Evolutionary conservation across 805 yeast genomes (phyloP), one percentile per base, ranked within the genome.

Genomic region (Yamadazyma sp.): DNA sequence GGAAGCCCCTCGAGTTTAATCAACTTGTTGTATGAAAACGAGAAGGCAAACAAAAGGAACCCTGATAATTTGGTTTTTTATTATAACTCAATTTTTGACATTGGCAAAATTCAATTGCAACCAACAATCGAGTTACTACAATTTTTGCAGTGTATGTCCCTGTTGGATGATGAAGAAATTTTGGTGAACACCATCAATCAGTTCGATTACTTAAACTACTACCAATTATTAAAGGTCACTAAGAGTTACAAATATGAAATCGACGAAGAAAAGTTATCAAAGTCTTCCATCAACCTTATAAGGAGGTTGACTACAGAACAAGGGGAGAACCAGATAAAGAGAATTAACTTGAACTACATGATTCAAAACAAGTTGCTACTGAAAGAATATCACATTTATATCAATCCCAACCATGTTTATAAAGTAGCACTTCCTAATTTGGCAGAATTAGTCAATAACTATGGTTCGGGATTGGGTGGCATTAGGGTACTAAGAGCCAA

Each of bases 61-160:
- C 76, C 82, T 3, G 53, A 56, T 21, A 75, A 75, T 46, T 68
- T 82, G 3, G 54, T 71, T 8, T 83, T 82, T 49, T 80, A 75
- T 53, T 85, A 84, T 56, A 77, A 75, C 35, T 69, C 87, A 1
- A 67, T 87, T 35, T 78, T 70, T 50, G 74, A 75, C 35, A 74
- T 88, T 14, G 82, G 93, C 0, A 78, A 76, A 26, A 62, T 65
- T 15, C 88, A 85, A 47, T 66, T 90, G 35, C 76, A 75, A 42
- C 89, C 96, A 0, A 69, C 84, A 0, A 75, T 83, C 36, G 90
- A 91, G 57, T 60, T 91, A 19, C 64, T 91, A 38, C 96, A 91
- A 58, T 91, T 95, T 91, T 63, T 90, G 35, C 98, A 90, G 58
- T 84, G 91, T 28, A 77, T 88, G 58, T 77, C 95, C 0, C 77